Evolutionary conservation across 106 monocot species (phyloP).

Genomic region (Platanthera zijinensis): DNA sequence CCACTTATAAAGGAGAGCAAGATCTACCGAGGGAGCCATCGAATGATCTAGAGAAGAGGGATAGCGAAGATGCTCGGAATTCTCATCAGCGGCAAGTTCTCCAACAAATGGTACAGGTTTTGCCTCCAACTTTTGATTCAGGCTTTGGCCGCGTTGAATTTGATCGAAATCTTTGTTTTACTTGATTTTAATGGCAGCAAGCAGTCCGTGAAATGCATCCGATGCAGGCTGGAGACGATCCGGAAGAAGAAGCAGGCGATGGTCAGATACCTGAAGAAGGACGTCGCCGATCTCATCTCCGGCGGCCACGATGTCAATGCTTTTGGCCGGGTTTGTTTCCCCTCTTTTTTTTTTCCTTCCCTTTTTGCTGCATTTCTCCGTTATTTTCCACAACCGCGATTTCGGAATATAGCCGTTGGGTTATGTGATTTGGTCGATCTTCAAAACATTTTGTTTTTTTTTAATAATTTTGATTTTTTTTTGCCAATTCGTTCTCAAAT

Average conservation of each 20-base stretch:
- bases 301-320: conserved; percentile 46
- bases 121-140: neutral
- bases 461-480: neutral
- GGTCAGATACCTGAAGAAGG: conserved; percentile 56
- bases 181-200: conserved; percentile 43
- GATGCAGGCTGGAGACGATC: conserved; percentile 36
- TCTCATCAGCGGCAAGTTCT: conserved; percentile 67
- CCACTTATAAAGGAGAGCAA: too few species aligned
- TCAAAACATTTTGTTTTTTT: neutral
- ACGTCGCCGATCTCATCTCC: conserved; percentile 69
- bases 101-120: conserved; percentile 53
- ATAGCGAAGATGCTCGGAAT: conserved; percentile 43
- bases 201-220: conserved; percentile 58
- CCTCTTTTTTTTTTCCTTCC: neutral
- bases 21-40: neutral
- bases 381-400: neutral
- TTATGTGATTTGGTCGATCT: neutral
- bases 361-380: neutral
- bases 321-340: conserved; percentile 48
- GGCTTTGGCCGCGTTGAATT: neutral
- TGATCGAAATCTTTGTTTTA: neutral
- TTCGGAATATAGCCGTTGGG: neutral
- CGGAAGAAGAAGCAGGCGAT: conserved; percentile 70
- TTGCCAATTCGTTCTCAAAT: neutral
- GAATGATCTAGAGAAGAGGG: neutral